Base-by-base conservation (phyloP, 352 stramenopile species). In the Phytopythium oedochilum region DNA sequence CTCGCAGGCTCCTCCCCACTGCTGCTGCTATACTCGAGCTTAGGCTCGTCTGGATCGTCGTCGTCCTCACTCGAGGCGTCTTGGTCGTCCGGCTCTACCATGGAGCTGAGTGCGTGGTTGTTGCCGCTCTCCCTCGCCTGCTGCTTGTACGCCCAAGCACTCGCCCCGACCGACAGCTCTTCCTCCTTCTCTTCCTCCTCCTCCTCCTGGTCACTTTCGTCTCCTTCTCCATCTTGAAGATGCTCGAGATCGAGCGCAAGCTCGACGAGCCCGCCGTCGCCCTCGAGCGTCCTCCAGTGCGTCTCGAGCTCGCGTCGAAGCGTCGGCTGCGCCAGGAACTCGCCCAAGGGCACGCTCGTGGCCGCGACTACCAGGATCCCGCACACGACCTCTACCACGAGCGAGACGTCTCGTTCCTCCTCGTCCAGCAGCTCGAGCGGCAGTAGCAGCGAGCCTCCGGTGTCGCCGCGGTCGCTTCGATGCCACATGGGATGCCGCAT, bases 371-470 rank as follows among this genome's bases (percentile, higher is more conserved):
- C 55, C 3, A 72, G 54, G n/a, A 79, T 70, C 1, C 71, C 77
- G 35, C 77, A 88, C 15, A 86, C 50, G 15, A 88, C 56, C 31
- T 88, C 75, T 18, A 88, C 70, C 28, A 74, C 63, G 6, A 88
- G 61, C 22, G 72, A 64, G 28, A 71, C 69, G 25, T 81, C 73
- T 9, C n/a, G n/a, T n/a, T 61, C 47, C 0, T 38, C 55, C 11
- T 22, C 22, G 17, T 26, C 46, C 26, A n/a, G n/a, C n/a, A n/a
- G n/a, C n/a, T 64, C 64, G 50, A 61, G 61, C 8, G 67, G 66
- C 44, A 81, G 53, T 3, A 63, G 63, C 26, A 68, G 36, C 3
- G n/a, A n/a, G n/a, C 60, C 61, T 28, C 64, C 53, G 3, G 68
- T 59, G 48, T 83, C 73, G 12, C 61, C 34, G 22, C 1, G 5